Conservation (phyloP, 495 filamentous ascomycete genomes). For the Hypoxylon fuscum region DNA sequence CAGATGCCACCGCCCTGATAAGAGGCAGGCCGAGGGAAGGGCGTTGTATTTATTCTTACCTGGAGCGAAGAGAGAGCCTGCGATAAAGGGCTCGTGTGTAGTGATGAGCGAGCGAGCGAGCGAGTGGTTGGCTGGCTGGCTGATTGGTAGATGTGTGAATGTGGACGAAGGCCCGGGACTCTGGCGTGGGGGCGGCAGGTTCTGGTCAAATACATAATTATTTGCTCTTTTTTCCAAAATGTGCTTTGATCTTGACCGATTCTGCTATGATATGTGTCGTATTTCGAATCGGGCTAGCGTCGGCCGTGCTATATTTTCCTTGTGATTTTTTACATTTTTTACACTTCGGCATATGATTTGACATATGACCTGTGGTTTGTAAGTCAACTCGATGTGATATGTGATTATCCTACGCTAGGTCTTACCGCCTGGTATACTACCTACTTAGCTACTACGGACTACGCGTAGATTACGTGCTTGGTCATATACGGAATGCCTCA, state of each 20-base stretch:
- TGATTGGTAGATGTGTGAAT: slow-evolving; percentile 7
- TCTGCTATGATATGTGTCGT: slow-evolving; percentile 7
- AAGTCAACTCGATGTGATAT: too few relatives aligned
- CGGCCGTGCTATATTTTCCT: too few relatives aligned
- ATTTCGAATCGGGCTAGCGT: too few relatives aligned
- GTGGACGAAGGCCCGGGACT: slow-evolving; percentile 14
- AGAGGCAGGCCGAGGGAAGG: slow-evolving; percentile 35
- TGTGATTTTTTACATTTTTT: too few relatives aligned
- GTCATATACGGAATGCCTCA: too few relatives aligned
- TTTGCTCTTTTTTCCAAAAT: slow-evolving; percentile 26
- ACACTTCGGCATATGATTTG: too few relatives aligned
- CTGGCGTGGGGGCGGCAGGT: slow-evolving; percentile 2
- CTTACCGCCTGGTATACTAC: too few relatives aligned
- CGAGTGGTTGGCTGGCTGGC: too few relatives aligned
- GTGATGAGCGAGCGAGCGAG: not conserved
- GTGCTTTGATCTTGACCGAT: not conserved
- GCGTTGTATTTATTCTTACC: slow-evolving; percentile 32
- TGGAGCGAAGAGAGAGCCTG: slow-evolving; percentile 5
- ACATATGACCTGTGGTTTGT: too few relatives aligned
- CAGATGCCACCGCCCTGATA: slow-evolving; percentile 18
- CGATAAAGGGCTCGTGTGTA: slow-evolving; percentile 4
- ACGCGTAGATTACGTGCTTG: too few relatives aligned
- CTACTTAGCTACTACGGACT: too few relatives aligned
- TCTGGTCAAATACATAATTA: slow-evolving; percentile 43
- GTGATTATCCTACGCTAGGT: too few relatives aligned